Conservation (phyloP, 495 filamentous ascomycete genomes). For the Cercophora sp. region DNA sequence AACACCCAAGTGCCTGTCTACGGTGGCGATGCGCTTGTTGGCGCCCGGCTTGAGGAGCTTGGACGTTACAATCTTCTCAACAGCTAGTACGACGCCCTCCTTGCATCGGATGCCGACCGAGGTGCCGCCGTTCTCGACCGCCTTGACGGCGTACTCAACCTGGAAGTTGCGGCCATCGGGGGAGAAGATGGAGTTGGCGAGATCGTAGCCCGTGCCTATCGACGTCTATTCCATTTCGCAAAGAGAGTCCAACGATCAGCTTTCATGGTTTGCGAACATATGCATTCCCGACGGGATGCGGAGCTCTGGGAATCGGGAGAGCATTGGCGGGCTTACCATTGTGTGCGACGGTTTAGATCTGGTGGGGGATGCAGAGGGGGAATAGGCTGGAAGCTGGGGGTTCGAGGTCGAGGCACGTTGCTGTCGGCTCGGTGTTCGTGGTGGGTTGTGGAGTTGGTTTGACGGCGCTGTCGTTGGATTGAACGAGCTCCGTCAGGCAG, state of each 20-base stretch:
- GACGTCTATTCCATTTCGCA: slow-evolving; percentile 67
- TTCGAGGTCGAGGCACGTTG: not conserved
- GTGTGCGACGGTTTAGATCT: slow-evolving; percentile 1
- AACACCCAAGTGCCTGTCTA: slow-evolving; percentile 89
- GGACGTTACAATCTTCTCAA: slow-evolving; percentile 93
- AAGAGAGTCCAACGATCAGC: no score
- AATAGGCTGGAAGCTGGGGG: not conserved
- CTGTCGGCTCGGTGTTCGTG: not conserved
- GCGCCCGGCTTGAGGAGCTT: slow-evolving; percentile 89
- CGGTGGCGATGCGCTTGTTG: slow-evolving; percentile 93
- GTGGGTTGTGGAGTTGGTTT: slow-evolving; percentile 12
- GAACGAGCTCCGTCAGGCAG: slow-evolving; percentile 36
- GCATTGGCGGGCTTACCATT: slow-evolving; percentile 6
- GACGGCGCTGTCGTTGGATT: slow-evolving; percentile 22
- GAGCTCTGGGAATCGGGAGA: not conserved
- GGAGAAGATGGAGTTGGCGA: slow-evolving; percentile 98
- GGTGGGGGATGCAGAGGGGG: not conserved
- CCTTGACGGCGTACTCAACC: slow-evolving; percentile 98
- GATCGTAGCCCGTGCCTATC: slow-evolving; percentile 99
- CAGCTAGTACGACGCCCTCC: slow-evolving; percentile 91
- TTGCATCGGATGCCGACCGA: slow-evolving; percentile 95
- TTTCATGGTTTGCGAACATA: slow-evolving; percentile 1
- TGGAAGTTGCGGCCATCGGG: slow-evolving; percentile 99
- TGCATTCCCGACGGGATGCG: not conserved
- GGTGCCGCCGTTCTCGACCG: slow-evolving; percentile 96